Base-by-base conservation (phyloP, 2,329 filamentous ascomycete genomes). In the Ascochyta viciae-villosae region DNA sequence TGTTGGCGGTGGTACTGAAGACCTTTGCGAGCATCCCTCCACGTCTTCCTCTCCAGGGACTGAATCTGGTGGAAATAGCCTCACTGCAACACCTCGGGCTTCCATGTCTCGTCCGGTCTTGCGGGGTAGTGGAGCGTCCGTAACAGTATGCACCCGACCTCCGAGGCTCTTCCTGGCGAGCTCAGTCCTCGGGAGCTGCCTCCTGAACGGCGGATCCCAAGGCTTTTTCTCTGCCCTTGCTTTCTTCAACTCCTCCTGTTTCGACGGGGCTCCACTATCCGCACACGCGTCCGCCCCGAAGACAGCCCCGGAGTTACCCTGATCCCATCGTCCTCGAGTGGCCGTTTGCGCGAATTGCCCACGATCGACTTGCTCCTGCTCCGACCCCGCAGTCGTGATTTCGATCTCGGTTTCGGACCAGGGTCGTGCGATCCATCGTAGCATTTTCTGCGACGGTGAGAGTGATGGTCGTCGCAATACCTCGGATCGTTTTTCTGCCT, bases 171-270 rank as follows among this genome's bases (percentile, higher is more conserved):
- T 43, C 38, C 31, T 24, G 3, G 5, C 15, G 5, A 23, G 31
- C 29, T 35, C 19, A 26, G 33, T 47, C 40, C 24, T 42, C 22
- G 26, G 26, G 34, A 47, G 47, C n/a, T 42, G 40, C 29, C 19
- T 61, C 1, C 59, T 63, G 51, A 72, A 71, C 3, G 66, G 69
- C 24, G 65, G 62, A 27, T 70, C 63, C 67, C 66, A 72, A 8
- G 69, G 70, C 34, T 67, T 71, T 47, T 60, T 60, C 37, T 43
- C 53, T 19, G 24, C 23, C 1, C 12, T 44, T 23, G 27, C 54
- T 54, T 6, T 15, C 44, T 26, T 48, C 29, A 57, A 5, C 22
- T 31, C 16, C 34, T 37, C 43, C 26, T 48, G 23, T 13, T 31
- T 42, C 24, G 49, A 37, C 34, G 33, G 42, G 54, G 40, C 33